phyloP scores from a whole-genome alignment of 306 rosid genomes.

The Cicer yamashitae region DNA sequence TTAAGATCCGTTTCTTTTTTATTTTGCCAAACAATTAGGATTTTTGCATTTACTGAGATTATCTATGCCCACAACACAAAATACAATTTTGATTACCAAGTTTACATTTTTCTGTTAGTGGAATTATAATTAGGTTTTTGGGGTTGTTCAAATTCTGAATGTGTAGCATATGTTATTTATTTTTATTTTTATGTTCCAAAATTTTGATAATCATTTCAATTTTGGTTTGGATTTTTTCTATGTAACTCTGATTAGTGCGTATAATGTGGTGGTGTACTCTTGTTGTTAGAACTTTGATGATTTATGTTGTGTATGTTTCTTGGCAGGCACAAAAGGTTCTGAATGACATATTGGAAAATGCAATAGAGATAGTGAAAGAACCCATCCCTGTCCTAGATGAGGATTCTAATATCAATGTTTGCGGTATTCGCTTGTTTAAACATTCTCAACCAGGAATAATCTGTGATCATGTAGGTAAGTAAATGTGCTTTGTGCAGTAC shows the following conservation, averaged over 20 bases:
- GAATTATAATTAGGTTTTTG: slow-evolving; percentile 7
- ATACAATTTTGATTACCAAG: slow-evolving; percentile 11
- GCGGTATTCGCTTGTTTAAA: slow-evolving; percentile 78
- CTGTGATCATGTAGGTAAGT: slow-evolving; percentile 75
- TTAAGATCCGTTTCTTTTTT: neutral
- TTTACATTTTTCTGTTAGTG: slow-evolving; percentile 9
- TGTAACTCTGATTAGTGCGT: neutral
- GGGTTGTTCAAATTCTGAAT: slow-evolving; percentile 22
- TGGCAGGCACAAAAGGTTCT: slow-evolving; percentile 83
- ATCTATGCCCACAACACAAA: slow-evolving; percentile 4
- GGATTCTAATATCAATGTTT: slow-evolving; percentile 55
- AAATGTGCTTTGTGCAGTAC: slow-evolving; percentile 43
- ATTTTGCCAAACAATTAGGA: neutral
- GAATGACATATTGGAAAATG: slow-evolving; percentile 68
- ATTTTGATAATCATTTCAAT: slow-evolving; percentile 30
- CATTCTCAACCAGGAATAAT: slow-evolving; percentile 75
- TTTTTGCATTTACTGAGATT: neutral
- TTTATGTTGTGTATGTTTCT: slow-evolving; percentile 36
- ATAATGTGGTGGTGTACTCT: slow-evolving; percentile 5
- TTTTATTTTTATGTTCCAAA: slow-evolving; percentile 7
- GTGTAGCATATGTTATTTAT: neutral
- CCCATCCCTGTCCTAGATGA: slow-evolving; percentile 47
- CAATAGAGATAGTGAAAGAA: slow-evolving; percentile 67
- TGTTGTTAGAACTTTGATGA: slow-evolving; percentile 21
- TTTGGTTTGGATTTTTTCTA: slow-evolving; percentile 1